Percentiles rank a stretch among this genome's conserved stretches.
phyloP scores from a whole-genome alignment of 192 early-diverging fungal genomes.

The Funneliformis mosseae region DNA sequence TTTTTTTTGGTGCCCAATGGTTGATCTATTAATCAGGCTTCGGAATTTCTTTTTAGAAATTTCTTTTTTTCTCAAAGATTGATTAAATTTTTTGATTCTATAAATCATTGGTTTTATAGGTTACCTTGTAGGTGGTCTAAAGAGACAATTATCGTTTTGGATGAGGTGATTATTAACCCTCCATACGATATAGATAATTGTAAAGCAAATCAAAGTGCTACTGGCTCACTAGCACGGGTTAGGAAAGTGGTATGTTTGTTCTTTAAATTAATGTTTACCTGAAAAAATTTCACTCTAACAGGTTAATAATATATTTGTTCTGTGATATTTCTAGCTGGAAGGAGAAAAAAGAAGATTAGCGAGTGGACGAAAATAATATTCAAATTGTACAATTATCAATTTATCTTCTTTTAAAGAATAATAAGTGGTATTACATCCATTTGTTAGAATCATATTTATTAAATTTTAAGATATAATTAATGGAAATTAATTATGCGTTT shows the following conservation, averaged over 20 bases:
- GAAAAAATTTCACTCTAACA: not conserved
- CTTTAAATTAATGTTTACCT: not conserved
- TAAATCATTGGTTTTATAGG: conserved; percentile 34
- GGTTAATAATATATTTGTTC: not conserved
- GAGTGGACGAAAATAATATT: conserved; percentile 40
- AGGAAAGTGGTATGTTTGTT: conserved; percentile 68
- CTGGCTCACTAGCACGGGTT: conserved; percentile 65
- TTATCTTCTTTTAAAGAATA: not conserved
- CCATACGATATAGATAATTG: conserved; percentile 75
- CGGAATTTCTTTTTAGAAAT: not conserved
- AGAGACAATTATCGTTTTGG: conserved; percentile 76
- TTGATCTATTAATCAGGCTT: not conserved
- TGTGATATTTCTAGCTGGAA: conserved; percentile 46
- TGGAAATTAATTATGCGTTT: not conserved
- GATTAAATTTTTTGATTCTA: not conserved
- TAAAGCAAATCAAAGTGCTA: conserved; percentile 56
- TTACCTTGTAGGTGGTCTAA: conserved; percentile 80
- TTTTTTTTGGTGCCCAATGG: not conserved
- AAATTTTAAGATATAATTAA: not conserved
- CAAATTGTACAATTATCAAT: not conserved
- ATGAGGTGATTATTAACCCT: conserved; percentile 75
- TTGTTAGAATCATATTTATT: not conserved
- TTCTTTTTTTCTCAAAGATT: not conserved
- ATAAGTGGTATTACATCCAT: not conserved
- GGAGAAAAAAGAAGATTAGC: conserved; percentile 49